Base-by-base conservation (phyloP, 2,329 filamentous ascomycete genomes). In the Aspergillus quadricinctus region DNA sequence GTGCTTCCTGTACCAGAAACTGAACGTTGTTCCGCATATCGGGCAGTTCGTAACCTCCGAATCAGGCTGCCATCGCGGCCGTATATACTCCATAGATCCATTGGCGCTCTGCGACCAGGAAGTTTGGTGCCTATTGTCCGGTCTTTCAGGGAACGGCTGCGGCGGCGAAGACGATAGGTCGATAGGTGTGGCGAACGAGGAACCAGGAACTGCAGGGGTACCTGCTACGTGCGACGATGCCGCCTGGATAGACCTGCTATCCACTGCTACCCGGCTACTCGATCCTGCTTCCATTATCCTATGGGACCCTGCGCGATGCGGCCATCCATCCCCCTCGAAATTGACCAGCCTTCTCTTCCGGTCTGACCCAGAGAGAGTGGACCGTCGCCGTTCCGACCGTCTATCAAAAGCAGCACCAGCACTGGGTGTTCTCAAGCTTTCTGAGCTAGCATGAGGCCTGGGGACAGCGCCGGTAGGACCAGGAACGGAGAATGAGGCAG, bases 51-150 rank as follows among this genome's bases (percentile, higher is more conserved):
- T 85, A 10, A 90, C 91, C 64, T 95, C 91, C 3, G 83, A 80
- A 73, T 97, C 93, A 3, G 92, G 89, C 75, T 97, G 92, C 93
- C 93, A 97, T 56, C 81, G 80, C 1, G 92, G 92, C 43, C 92
- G 75, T 19, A 82, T 75, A 59, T 88, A 76, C 78, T 63, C 72
- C 54, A 64, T 64, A 57, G 65, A 60, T 53, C 59, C 57, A 51
- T 48, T 58, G 10, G 50, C 60, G 10, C 62, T 50, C 48, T 57
- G 59, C 49, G 56, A 49, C 58, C 57, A 61, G 49, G 59, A 63
- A 53, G 53, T 56, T 11, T 54, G 59, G 10, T 51, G 62, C 19
- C 4, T 46, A 46, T 57, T 49, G 25, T 48, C 48, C 2, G 59
- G 25, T 40, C 58, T 52, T 28, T 46, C 61, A 40, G 50, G 51